Percentiles rank a stretch among this genome's conserved stretches.
Conservation (phyloP, 1,284 basidiomycete species). For the Takashimella tepidaria region DNA sequence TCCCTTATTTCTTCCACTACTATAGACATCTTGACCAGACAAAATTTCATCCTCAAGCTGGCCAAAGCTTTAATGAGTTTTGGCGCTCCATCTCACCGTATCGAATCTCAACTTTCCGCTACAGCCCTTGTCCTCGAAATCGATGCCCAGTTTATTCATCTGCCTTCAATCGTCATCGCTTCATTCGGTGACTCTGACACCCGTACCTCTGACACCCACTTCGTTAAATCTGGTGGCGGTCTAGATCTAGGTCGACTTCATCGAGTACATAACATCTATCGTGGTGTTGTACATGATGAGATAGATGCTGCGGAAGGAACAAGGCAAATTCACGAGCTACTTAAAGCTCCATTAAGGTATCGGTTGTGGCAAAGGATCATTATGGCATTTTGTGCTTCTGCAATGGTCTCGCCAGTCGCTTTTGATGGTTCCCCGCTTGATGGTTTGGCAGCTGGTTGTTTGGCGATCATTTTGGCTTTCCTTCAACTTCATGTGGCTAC, state of each 20-base stretch:
- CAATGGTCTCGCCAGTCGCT: slow-evolving; percentile 70
- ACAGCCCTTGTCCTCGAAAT: slow-evolving; percentile 76
- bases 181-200: slow-evolving; percentile 74
- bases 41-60: slow-evolving; percentile 71
- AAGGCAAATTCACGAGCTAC: slow-evolving; percentile 56
- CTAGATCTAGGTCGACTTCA: slow-evolving; percentile 69
- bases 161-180: slow-evolving; percentile 74
- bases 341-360: slow-evolving; percentile 61
- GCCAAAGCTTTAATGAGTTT: slow-evolving; percentile 73
- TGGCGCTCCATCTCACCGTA: slow-evolving; percentile 79
- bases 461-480: slow-evolving; percentile 66
- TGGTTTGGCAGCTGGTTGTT: slow-evolving; percentile 69
- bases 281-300: slow-evolving; percentile 69
- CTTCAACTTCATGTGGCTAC: slow-evolving; percentile 69
- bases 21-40: slow-evolving; percentile 60
- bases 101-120: slow-evolving; percentile 72
- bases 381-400: slow-evolving; percentile 66
- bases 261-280: slow-evolving; percentile 67
- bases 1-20: too few relatives aligned
- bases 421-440: slow-evolving; percentile 78
- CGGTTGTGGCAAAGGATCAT: slow-evolving; percentile 59
- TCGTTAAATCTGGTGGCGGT: slow-evolving; percentile 63
- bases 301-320: slow-evolving; percentile 63
- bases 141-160: slow-evolving; percentile 70
- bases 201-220: slow-evolving; percentile 63